phyloP scores from a whole-genome alignment of 768 basidiomycete genomes.

The Leccinum aurantiacum region DNA sequence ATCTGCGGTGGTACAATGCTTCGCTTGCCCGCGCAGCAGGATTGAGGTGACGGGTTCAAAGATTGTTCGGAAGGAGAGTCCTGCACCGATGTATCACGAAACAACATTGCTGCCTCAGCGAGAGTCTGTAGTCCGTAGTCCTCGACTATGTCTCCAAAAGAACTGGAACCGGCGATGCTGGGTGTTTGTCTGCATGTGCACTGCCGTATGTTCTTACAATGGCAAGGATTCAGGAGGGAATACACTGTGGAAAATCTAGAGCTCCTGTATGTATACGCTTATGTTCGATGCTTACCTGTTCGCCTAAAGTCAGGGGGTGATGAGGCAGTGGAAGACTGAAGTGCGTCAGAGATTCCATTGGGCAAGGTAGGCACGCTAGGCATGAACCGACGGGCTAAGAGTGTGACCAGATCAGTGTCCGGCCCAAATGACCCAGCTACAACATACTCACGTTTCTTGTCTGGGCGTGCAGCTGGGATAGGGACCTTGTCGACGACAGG shows the following conservation, averaged over 20 bases:
- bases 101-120: conserved; percentile 38
- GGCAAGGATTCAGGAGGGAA: conserved; percentile 62
- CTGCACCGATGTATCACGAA: conserved; percentile 8
- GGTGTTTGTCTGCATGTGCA: conserved; percentile 46
- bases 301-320: conserved; percentile 46
- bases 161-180: conserved; percentile 5
- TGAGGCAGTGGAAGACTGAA: conserved; percentile 29
- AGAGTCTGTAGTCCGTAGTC: conserved; percentile 34
- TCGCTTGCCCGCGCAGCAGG: conserved; percentile 21
- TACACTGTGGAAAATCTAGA: conserved; percentile 44
- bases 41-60: conserved; percentile 12
- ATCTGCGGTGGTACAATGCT: background rate
- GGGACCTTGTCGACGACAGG: conserved; percentile 29
- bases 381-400: conserved; percentile 65
- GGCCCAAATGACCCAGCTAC: background rate
- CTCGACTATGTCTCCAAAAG: background rate
- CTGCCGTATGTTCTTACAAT: conserved; percentile 53
- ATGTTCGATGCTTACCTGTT: conserved; percentile 39
- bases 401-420: conserved; percentile 18
- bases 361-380: conserved; percentile 71
- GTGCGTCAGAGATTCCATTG: conserved; percentile 66
- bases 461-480: conserved; percentile 33
- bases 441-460: conserved; percentile 33
- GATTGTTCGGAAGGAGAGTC: conserved; percentile 6
- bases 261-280: background rate